These are phyloP conservation scores for Puya raimondii DNA, from an alignment of 176 grass and related monocot species.

Conservation along the genomic window DNA sequence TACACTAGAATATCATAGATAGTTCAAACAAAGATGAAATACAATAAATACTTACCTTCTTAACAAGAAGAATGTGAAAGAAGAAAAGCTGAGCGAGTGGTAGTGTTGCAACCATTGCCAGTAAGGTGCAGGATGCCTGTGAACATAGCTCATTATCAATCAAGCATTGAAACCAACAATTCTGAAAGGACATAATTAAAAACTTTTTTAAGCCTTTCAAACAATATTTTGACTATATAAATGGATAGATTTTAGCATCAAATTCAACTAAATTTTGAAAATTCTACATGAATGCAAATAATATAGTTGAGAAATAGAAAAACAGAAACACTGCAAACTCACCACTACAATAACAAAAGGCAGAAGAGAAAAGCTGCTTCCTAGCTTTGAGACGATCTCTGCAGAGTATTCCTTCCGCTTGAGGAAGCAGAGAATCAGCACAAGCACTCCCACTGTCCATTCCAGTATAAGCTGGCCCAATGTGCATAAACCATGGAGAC, in stretches of 20 bases:
- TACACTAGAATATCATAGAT: constrained; percentile 7
- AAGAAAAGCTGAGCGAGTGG: constrained; percentile 88
- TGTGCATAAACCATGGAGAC: constrained; percentile 53
- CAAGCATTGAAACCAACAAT: background rate
- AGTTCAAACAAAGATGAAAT: background rate
- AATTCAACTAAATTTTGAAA: background rate
- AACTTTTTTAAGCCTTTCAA: background rate
- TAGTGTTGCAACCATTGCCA: constrained; percentile 87
- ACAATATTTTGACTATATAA: background rate
- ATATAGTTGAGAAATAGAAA: constrained; percentile 8
- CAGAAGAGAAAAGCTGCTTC: constrained; percentile 87
- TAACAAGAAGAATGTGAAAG: constrained; percentile 96
- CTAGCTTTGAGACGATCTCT: constrained; percentile 78
- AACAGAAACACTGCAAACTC: constrained; percentile 18
- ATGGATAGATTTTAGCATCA: background rate
- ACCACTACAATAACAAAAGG: constrained; percentile 96
- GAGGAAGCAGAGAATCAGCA: constrained; percentile 81
- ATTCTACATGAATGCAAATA: background rate
- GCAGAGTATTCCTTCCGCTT: constrained; percentile 60
- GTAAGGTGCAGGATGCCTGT: constrained; percentile 74
- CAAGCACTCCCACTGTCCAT: constrained; percentile 61
- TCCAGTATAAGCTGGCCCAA: constrained; percentile 94
- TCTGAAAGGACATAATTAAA: background rate
- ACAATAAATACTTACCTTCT: constrained; percentile 55
- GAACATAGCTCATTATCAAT: constrained; percentile 22